Conservation (phyloP, 306 rosid species). For the Fagus sylvatica region DNA sequence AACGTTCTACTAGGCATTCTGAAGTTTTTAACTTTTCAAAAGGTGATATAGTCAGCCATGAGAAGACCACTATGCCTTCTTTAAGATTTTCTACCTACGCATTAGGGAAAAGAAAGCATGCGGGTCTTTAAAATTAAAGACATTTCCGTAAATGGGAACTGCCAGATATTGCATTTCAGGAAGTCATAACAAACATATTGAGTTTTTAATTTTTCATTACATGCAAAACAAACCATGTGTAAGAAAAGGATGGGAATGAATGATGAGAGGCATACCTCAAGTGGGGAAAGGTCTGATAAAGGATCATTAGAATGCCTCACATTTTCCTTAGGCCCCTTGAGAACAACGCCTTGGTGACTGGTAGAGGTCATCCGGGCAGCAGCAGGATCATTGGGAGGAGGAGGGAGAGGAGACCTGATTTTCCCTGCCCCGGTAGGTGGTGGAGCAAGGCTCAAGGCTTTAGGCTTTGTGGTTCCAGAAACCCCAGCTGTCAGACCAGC, state of each 20-base stretch:
- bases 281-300: slow-evolving; percentile 85
- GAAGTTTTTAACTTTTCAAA: not conserved
- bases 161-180: not conserved
- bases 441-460: slow-evolving; percentile 73
- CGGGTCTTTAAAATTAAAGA: not conserved
- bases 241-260: slow-evolving; percentile 10
- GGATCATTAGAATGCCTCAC: slow-evolving; percentile 50
- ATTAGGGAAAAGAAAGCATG: not conserved
- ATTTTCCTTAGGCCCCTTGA: slow-evolving; percentile 43
- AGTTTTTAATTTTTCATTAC: not conserved
- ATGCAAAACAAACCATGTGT: slow-evolving; percentile 2
- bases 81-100: not conserved
- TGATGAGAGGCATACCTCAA: slow-evolving; percentile 58
- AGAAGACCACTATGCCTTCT: not conserved
- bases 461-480: slow-evolving; percentile 58
- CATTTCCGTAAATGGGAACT: not conserved
- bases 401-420: slow-evolving; percentile 85
- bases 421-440: slow-evolving; percentile 76
- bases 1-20: not conserved
- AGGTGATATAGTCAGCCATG: not conserved
- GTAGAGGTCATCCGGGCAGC: slow-evolving; percentile 63
- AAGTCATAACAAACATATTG: not conserved
- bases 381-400: slow-evolving; percentile 93
- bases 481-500: slow-evolving; percentile 66
- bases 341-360: slow-evolving; percentile 24